phyloP scores from a whole-genome alignment of 805 yeast genomes.

The Kluyveromyces aestuarii region DNA sequence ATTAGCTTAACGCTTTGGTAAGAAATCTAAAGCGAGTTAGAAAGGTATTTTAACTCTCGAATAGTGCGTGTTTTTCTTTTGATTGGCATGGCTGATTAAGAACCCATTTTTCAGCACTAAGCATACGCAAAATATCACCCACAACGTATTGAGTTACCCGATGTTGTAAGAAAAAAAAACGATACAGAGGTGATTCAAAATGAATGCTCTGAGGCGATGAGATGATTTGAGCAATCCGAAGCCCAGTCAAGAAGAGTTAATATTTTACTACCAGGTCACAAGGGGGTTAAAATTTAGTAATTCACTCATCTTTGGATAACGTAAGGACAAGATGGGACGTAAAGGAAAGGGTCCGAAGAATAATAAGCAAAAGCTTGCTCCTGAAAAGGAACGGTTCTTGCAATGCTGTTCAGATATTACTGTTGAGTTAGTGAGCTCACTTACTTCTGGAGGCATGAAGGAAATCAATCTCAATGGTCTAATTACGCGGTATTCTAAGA shows the following conservation, averaged over 20 bases:
- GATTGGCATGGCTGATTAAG: not conserved
- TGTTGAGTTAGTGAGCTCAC: constrained; percentile 69
- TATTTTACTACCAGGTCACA: no score
- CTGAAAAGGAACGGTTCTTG: constrained; percentile 87
- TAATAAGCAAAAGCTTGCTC: constrained; percentile 59
- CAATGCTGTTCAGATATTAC: constrained; percentile 92
- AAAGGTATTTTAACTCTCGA: no score
- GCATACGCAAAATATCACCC: not conserved
- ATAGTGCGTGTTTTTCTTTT: not conserved
- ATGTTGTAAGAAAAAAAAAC: not conserved
- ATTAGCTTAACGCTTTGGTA: not conserved
- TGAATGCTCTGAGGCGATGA: not conserved
- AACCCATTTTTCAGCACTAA: not conserved
- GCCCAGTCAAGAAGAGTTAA: no score
- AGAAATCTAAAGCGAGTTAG: not conserved
- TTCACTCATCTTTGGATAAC: not conserved
- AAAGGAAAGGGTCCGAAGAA: constrained; percentile 31
- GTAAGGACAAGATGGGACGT: constrained; percentile 22
- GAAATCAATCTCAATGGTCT: constrained; percentile 80
- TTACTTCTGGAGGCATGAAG: constrained; percentile 42
- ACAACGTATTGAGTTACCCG: not conserved
- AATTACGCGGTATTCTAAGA: constrained; percentile 76
- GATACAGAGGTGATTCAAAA: not conserved
- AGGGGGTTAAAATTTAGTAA: no score
- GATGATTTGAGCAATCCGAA: not conserved